Percentiles rank a stretch among this genome's conserved stretches.
Conservation (phyloP, 495 filamentous ascomycete species). For the Penicillium silybi region DNA sequence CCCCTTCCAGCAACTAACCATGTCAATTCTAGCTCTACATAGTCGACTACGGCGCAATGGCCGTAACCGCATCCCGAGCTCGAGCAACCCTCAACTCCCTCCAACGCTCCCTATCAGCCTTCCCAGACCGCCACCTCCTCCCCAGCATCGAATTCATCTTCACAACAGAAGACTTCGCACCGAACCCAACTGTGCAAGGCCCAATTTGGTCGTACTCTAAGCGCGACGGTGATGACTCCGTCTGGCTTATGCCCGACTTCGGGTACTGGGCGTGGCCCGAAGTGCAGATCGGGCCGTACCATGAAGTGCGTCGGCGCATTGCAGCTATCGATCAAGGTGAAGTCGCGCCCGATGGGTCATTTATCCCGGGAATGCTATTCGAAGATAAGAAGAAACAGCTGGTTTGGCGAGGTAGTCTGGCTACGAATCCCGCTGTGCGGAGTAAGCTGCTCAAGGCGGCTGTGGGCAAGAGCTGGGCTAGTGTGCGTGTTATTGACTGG, state of each 20-base stretch:
- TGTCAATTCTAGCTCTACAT: constrained; percentile 33
- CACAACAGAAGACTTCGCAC: constrained; percentile 45
- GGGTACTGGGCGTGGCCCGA: constrained; percentile 72
- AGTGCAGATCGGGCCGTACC: constrained; percentile 54
- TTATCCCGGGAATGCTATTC: constrained; percentile 22
- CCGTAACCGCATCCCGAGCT: constrained; percentile 33
- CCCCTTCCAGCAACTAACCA: neutral
- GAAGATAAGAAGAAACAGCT: constrained; percentile 58
- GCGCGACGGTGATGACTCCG: constrained; percentile 35
- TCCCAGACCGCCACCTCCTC: constrained; percentile 43
- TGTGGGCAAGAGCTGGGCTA: constrained; percentile 47
- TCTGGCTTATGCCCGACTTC: constrained; percentile 79
- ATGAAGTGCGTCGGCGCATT: constrained; percentile 45
- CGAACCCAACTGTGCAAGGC: constrained; percentile 14
- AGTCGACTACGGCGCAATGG: constrained; percentile 31
- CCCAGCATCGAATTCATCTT: constrained; percentile 63
- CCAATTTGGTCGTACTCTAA: constrained; percentile 55
- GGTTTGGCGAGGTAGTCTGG: constrained; percentile 62
- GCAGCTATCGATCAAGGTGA: constrained; percentile 33
- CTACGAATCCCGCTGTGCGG: constrained; percentile 36
- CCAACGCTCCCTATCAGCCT: constrained; percentile 33
- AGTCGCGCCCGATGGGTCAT: constrained; percentile 9
- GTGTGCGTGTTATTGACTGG: constrained; percentile 50
- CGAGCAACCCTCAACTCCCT: constrained; percentile 39
- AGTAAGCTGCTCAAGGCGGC: constrained; percentile 44